Evolutionary conservation across 768 basidiomycete species (phyloP), one percentile per base, ranked within the genome.

Genomic region (Podaxis sp.): DNA sequence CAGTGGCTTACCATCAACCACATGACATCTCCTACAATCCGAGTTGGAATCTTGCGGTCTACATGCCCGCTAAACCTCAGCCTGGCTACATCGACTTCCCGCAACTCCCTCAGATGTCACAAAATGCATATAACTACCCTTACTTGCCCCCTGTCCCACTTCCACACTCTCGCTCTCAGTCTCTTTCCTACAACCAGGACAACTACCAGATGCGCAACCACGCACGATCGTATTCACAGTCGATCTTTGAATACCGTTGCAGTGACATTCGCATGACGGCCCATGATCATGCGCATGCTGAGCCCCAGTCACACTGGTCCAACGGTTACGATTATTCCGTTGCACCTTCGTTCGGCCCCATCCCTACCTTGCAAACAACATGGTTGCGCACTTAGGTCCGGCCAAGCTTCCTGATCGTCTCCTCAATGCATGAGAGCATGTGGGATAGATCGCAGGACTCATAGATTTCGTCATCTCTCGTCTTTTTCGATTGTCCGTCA

Each of bases 171-270:
- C 85, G 84, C 64, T 82, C 86, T 64, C 85, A 83, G 66, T 84
- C 86, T 28, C 74, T 84, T 64, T 81, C 81, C 60, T 84, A 82
- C 70, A 77, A 82, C 60, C 79, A 83, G 64, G 83, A 85, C 64
- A 78, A 77, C 67, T 73, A 76, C 26, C 75, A 78, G 53, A 68
- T 77, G 41, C 77, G 80, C 60, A 77, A 79, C 65, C 88, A 87
- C 65, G 69, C 77, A 65, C 85, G 84, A 63, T 85, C 87, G 41
- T 85, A 85, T 66, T 85, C 87, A 44, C 85, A 88, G 69, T 75
- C 83, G 41, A 78, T 76, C 56, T 86, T 81, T 70, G 85, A 87
- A 56, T 84, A 82, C 65, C 73, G 76, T 60, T 80, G 79, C 69
- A 78, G 78, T 65, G 82, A 86, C 62, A 65, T 78, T 52, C 79